These are phyloP conservation scores for Neurospora sublineolata DNA, from an alignment of 495 filamentous ascomycete genomes.

Conservation along the genomic window DNA sequence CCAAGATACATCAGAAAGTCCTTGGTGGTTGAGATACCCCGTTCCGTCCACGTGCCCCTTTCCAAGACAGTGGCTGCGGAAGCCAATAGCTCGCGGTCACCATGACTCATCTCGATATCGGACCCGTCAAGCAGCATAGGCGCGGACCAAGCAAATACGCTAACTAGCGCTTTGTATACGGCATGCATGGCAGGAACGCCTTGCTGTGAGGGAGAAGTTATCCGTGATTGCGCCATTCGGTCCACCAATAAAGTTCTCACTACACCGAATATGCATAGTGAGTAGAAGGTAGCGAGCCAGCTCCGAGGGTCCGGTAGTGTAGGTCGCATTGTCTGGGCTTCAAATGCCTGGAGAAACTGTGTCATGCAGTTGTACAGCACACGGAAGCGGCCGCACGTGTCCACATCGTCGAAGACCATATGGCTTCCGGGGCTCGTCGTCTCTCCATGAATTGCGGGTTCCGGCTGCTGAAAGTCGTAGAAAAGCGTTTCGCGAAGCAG, in stretches of 20 bases:
- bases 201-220: constrained; percentile 20
- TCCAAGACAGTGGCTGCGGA: constrained; percentile 23
- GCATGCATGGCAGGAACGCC: constrained; percentile 31
- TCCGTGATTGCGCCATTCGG: constrained; percentile 24
- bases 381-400: constrained; percentile 33
- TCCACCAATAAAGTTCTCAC: constrained; percentile 36
- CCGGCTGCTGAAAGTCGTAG: constrained; percentile 36
- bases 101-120: constrained; percentile 20
- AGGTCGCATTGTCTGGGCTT: constrained; percentile 27
- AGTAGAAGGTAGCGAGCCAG: constrained; percentile 37
- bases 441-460: constrained; percentile 34
- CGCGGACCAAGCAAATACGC: constrained; percentile 29
- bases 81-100: constrained; percentile 26
- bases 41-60: constrained; percentile 30
- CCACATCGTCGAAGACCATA: constrained; percentile 29
- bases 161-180: constrained; percentile 35
- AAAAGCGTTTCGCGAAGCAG: constrained; percentile 38
- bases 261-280: constrained; percentile 40
- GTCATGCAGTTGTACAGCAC: constrained; percentile 36
- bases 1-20: constrained; percentile 36
- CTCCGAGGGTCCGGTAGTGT: constrained; percentile 25
- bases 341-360: constrained; percentile 37
- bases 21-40: constrained; percentile 29
- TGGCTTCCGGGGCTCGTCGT: constrained; percentile 25
- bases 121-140: constrained; percentile 32